A percentile compares a stretch with the other conserved stretches of the same genome.
Evolutionary conservation across 345 rosid species (phyloP).

Genomic region (Syzygium oleosum): DNA sequence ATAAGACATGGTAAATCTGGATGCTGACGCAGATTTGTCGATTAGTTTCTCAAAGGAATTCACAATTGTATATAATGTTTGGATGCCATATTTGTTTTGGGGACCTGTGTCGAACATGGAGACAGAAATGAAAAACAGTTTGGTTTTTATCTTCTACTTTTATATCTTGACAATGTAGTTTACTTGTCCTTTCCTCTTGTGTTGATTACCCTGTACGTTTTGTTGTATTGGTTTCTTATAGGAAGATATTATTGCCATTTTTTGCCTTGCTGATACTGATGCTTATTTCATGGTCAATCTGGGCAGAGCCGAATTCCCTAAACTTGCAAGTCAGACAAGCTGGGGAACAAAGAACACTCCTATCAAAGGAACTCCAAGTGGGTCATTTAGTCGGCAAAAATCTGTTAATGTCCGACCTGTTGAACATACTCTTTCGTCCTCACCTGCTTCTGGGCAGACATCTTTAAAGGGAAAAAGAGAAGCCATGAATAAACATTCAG

Average conservation of each 20-base stretch:
- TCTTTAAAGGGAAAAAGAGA: conserved; percentile 52
- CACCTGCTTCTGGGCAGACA: conserved; percentile 42
- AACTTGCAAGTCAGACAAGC: conserved; percentile 48
- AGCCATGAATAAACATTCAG: conserved; percentile 53
- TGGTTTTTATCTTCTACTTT: background rate
- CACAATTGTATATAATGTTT: background rate
- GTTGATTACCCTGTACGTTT: background rate
- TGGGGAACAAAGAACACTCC: conserved; percentile 68
- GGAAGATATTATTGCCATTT: background rate
- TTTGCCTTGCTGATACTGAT: background rate
- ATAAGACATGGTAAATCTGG: background rate
- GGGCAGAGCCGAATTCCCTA: conserved; percentile 60
- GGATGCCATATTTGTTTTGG: background rate
- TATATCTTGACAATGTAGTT: background rate
- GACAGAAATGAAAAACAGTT: background rate
- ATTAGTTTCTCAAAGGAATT: background rate
- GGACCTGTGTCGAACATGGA: background rate
- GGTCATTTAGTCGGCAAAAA: conserved; percentile 55
- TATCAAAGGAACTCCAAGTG: conserved; percentile 43
- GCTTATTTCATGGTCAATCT: background rate
- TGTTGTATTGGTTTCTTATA: background rate
- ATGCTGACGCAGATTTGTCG: background rate
- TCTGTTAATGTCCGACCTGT: conserved; percentile 37
- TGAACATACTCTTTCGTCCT: conserved; percentile 41
- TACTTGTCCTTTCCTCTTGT: background rate